phyloP scores from a whole-genome alignment of 352 stramenopile genomes.

The Globisporangium nunn region DNA sequence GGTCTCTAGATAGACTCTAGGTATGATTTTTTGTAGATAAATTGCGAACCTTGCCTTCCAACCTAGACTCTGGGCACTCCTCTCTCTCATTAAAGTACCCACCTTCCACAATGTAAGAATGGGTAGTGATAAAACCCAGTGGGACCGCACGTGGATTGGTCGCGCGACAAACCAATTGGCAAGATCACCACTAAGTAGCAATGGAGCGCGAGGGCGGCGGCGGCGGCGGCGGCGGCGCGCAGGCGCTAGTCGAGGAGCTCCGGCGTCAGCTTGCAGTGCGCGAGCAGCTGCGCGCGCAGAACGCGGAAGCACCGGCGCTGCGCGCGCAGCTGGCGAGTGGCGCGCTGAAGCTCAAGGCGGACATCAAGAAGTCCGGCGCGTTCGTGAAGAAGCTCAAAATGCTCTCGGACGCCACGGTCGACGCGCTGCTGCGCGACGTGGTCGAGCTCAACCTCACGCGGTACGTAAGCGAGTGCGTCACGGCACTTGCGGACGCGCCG shows the following conservation, averaged over 20 bases:
- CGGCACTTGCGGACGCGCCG: constrained; percentile 78
- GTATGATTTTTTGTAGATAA: too few relatives aligned
- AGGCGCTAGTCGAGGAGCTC: constrained; percentile 36
- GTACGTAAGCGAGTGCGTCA: constrained; percentile 94
- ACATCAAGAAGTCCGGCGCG: constrained; percentile 97
- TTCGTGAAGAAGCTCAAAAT: constrained; percentile 96
- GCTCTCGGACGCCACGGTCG: constrained; percentile 62
- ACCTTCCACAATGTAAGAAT: too few relatives aligned
- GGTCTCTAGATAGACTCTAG: not conserved
- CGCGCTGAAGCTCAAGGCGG: constrained; percentile 93
- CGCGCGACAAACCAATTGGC: not conserved
- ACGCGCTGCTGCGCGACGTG: constrained; percentile 80
- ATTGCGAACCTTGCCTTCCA: too few relatives aligned
- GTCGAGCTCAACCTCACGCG: constrained; percentile 90
- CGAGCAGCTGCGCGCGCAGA: constrained; percentile 43
- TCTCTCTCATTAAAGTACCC: too few relatives aligned
- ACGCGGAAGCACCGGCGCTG: constrained; percentile 42
- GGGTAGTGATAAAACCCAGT: too few relatives aligned
- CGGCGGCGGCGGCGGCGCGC: constrained; percentile 12
- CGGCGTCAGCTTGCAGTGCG: constrained; percentile 23
- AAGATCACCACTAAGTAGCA: not conserved
- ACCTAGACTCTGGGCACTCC: too few relatives aligned
- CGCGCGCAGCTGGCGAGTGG: constrained; percentile 78
- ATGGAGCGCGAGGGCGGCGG: constrained; percentile 5
- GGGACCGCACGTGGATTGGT: too few relatives aligned